Conservation (phyloP, 2,329 filamentous ascomycete species). For the Beauveria sp. region DNA sequence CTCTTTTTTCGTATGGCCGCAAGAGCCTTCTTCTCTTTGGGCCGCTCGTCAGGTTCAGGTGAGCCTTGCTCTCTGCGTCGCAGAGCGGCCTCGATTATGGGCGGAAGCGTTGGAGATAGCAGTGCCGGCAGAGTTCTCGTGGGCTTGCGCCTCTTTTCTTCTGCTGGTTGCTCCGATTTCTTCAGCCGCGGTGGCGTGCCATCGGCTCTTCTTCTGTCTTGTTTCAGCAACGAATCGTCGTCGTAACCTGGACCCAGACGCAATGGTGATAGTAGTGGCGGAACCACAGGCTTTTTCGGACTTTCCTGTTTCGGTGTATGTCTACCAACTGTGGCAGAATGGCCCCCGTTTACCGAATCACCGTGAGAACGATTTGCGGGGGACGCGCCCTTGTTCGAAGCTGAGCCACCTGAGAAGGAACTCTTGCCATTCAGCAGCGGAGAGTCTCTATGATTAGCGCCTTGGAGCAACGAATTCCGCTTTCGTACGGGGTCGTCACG, state of each 20-base stretch:
- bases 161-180: conserved; percentile 20
- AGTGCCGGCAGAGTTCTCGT: conserved; percentile 37
- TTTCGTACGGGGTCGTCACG: conserved; percentile 27
- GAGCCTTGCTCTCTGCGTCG: conserved; percentile 19
- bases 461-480: conserved; percentile 22
- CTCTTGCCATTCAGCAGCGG: conserved; percentile 30
- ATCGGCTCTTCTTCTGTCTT: conserved; percentile 20
- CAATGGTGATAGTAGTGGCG: conserved; percentile 46
- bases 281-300: conserved; percentile 34
- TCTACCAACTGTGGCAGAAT: conserved; percentile 25
- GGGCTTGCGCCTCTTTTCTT: conserved; percentile 30
- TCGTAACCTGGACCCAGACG: conserved; percentile 39
- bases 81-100: conserved; percentile 41
- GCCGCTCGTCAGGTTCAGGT: conserved; percentile 3
- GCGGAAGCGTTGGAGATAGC: conserved; percentile 49
- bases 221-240: conserved; percentile 16
- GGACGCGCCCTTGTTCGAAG: conserved; percentile 22
- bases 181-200: conserved; percentile 13
- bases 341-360: conserved; percentile 36
- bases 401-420: conserved; percentile 23
- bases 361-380: conserved; percentile 31
- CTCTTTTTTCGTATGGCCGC: conserved; percentile 20
- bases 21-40: conserved; percentile 11
- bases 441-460: conserved; percentile 19
- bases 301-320: conserved; percentile 31